Evolutionary conservation across 495 filamentous ascomycete genomes (phyloP), one percentile per base, ranked within the genome.

Genomic region (Hypoxylon crocopeplum): DNA sequence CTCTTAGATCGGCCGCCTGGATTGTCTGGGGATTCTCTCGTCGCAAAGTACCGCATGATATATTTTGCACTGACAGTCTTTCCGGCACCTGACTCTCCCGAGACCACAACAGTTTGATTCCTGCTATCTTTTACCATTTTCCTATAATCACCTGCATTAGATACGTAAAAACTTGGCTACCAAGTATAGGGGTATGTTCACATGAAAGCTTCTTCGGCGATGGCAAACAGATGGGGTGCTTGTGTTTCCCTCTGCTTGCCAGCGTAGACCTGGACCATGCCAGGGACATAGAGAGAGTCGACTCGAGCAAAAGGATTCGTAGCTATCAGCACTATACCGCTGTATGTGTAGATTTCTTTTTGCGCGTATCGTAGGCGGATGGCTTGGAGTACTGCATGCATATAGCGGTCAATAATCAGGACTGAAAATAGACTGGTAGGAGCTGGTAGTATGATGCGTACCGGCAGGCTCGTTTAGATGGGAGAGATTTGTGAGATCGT

Each of bases 21-120:
- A 67, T 90, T 89, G 59, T 94, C 93, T 36, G 95, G 91, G 1
- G 93, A 89, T 77, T 98, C 93, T 77, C 96, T 85, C 27, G 95
- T 99, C 53, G 94, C 95, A 75, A 99, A 99, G 77, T 99, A 99
- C 67, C 94, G 82, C 94, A 99, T 99, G 69, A 99, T 98, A 72
- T 99, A 99, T 73, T 99, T 99, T 32, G 94, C 94, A 74, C 95
- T 98, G 69, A 99, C 94, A 0, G 94, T 99, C 75, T 99, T 99
- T 50, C 94, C 94, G 52, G 94, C 94, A 79, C 94, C 94, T 39
- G 94, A 99, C 75, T 99, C 94, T 67, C 94, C 94, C 13, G 95
- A 98, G 4, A 99, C 94, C 47, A 99, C 94, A 48, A 99, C 93
- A 27, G 94, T 99, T 77, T 99, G 94, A 73, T 99, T 99, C 70